Conservation (phyloP, 2,329 filamentous ascomycete species). For the Truncatella angustata region DNA sequence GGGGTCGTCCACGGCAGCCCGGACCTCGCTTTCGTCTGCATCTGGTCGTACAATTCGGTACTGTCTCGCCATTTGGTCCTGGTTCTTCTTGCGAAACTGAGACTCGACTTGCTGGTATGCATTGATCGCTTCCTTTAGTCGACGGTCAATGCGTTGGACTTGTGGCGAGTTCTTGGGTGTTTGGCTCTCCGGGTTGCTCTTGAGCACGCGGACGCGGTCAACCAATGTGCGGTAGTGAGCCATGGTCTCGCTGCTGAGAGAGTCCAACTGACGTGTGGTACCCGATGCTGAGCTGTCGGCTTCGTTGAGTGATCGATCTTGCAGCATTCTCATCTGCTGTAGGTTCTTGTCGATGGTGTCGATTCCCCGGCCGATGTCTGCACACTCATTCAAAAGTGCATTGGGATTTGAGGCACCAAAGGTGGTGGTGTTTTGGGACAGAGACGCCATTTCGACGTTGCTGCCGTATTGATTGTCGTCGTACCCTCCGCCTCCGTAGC, state of each 20-base stretch:
- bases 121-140: conserved; percentile 77
- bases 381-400: conserved; percentile 80
- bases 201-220: conserved; percentile 76
- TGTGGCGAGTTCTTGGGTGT: conserved; percentile 74
- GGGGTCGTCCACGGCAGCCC: conserved; percentile 71
- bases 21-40: conserved; percentile 74
- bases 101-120: conserved; percentile 79
- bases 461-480: conserved; percentile 35
- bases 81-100: conserved; percentile 74
- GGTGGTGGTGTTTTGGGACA: conserved; percentile 50
- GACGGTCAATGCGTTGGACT: conserved; percentile 76
- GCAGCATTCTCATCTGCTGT: conserved; percentile 67
- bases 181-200: conserved; percentile 74
- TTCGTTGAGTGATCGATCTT: conserved; percentile 70
- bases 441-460: conserved; percentile 70
- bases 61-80: conserved; percentile 83
- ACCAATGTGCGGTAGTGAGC: conserved; percentile 76
- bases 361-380: conserved; percentile 75
- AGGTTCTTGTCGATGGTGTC: conserved; percentile 72
- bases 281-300: conserved; percentile 68
- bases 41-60: conserved; percentile 87
- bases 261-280: conserved; percentile 68
- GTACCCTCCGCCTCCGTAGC: neutral
- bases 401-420: conserved; percentile 61
- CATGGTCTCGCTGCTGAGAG: conserved; percentile 77